These are phyloP conservation scores for Afroboletus lepidellus DNA, from an alignment of 1,284 basidiomycete genomes.

Conservation along the genomic window DNA sequence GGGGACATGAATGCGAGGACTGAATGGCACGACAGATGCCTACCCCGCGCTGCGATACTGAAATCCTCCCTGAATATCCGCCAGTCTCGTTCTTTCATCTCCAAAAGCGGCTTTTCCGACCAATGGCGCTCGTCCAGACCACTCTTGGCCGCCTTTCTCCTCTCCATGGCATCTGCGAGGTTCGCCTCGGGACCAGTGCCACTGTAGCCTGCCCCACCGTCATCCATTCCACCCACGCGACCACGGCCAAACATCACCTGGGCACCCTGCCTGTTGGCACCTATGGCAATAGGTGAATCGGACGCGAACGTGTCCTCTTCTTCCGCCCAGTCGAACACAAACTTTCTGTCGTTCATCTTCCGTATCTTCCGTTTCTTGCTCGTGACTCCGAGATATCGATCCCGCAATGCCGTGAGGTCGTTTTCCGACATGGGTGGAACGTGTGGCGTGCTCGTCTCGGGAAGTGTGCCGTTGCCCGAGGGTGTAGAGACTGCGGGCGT, in stretches of 20 bases:
- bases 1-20: background rate
- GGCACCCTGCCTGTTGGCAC: slow-evolving; percentile 70
- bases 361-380: slow-evolving; percentile 92
- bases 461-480: slow-evolving; percentile 28
- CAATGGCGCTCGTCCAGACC: slow-evolving; percentile 93
- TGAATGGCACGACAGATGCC: slow-evolving; percentile 14
- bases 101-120: slow-evolving; percentile 89
- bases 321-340: slow-evolving; percentile 98
- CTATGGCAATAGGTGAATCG: slow-evolving; percentile 62
- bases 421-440: slow-evolving; percentile 71
- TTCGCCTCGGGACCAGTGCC: slow-evolving; percentile 41
- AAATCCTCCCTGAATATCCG: slow-evolving; percentile 99
- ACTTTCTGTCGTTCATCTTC: slow-evolving; percentile 93
- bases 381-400: slow-evolving; percentile 88
- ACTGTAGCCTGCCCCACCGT: slow-evolving; percentile 46
- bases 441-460: slow-evolving; percentile 45
- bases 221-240: slow-evolving; percentile 83
- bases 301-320: slow-evolving; percentile 86
- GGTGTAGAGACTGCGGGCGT: slow-evolving; percentile 44
- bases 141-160: slow-evolving; percentile 76
- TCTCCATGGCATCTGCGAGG: slow-evolving; percentile 77
- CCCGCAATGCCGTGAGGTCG: slow-evolving; percentile 77
- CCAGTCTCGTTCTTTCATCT: slow-evolving; percentile 99
- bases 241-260: slow-evolving; percentile 86
- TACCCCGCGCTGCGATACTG: slow-evolving; percentile 88